Evolutionary conservation across 129 eudicot genomes (phyloP), one percentile per base, ranked within the genome.

Genomic region (Tanacetum coccineum): DNA sequence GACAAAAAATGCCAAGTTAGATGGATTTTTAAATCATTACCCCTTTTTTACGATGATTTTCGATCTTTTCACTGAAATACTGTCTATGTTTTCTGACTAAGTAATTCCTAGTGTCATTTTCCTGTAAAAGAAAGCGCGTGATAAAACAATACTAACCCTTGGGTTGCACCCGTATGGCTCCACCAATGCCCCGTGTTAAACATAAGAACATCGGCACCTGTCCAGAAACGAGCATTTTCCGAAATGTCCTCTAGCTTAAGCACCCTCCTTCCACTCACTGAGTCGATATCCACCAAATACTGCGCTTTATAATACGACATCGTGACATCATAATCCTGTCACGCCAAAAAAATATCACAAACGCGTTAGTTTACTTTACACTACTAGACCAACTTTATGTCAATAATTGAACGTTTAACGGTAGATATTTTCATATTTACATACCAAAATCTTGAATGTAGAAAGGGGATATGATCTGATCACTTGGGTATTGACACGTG

Each of bases 171-270:
- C 13, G 76, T 81, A 58, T 91, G 97, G 60, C 72, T 81, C 97
- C 97, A 91, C 97, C 97, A 91, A 19, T 91, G 97, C 42, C 97
- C 97, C 2, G 97, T 87, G 84, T 91, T 83, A 48, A 91, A 91
- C 4, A 79, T 68, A 7, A 91, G 79, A 50, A 91, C 84, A 75
- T 91, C 97, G 13, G 74, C 90, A 13, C 75, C 85, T 9, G 40
- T 74, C 97, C 97, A 91, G 0, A 82, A 87, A 51, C 77, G 82
- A 0, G 83, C 84, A 66, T 91, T 91, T 55, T 74, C 86, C 9
- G 93, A 85, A n/a, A 91, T 83, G 21, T 91, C 95, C 67, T 87
- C 93, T 70, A 91, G 21, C 59, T 73, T 91, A 62, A 91, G 76
- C 45, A 91, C 79, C 39, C 93, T 81, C 53, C 76, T 80, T 1